phyloP scores from a whole-genome alignment of 83 land plant genomes.

The Picea abies region DNA sequence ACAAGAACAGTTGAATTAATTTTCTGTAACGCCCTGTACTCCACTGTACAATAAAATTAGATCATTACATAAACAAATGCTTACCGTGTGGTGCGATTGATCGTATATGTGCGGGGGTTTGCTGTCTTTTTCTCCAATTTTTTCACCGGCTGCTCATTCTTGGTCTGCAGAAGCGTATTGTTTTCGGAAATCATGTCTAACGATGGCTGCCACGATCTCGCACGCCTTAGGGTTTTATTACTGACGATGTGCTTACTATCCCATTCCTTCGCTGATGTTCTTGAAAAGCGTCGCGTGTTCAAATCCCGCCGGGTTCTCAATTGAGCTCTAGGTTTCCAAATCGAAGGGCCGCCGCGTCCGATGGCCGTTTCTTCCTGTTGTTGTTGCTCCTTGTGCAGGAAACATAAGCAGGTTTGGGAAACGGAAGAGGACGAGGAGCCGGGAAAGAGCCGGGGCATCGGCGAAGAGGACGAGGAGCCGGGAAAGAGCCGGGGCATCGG shows the following conservation, averaged over 20 bases:
- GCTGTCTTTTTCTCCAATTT: no score
- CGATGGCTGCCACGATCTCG: neutral
- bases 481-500: slow-evolving; percentile 5
- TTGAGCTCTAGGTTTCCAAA: no score
- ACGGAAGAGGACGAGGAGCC: no score
- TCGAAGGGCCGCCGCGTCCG: no score
- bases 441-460: neutral
- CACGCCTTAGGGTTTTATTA: neutral
- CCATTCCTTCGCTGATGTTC: no score
- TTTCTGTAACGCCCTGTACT: no score
- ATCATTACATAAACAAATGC: no score
- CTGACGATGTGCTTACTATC: neutral
- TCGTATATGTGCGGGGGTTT: no score
- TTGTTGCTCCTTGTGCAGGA: neutral
- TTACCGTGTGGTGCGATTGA: no score
- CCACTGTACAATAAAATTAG: no score
- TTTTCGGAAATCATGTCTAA: neutral
- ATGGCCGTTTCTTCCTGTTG: neutral
- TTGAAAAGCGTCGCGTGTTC: neutral
- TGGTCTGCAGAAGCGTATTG: neutral
- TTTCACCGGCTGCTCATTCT: neutral
- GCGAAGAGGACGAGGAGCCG: neutral
- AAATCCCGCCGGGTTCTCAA: neutral
- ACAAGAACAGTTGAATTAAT: no score
- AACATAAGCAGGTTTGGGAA: no score